Evolutionary conservation across 139 green algal species (phyloP).

Genomic region (Tetraselmis striata): DNA sequence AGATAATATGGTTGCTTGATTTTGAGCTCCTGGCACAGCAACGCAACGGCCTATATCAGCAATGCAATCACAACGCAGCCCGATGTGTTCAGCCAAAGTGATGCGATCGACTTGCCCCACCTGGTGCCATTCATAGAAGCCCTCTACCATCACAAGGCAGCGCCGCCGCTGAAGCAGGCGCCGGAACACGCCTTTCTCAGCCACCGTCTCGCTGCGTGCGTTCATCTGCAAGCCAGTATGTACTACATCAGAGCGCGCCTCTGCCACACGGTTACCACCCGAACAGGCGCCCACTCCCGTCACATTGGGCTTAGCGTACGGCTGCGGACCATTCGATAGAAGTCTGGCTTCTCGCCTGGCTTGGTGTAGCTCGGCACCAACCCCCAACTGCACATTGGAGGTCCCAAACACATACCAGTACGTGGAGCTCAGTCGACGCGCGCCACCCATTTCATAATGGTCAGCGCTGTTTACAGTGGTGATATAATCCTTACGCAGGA

Average conservation of each 20-base stretch:
- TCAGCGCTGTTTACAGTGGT: too few relatives aligned
- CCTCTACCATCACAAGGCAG: slow-evolving; percentile 63
- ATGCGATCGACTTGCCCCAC: slow-evolving; percentile 16
- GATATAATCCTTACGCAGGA: too few relatives aligned
- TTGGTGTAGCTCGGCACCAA: slow-evolving; percentile 72
- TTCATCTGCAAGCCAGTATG: slow-evolving; percentile 54
- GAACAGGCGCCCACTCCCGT: too few relatives aligned
- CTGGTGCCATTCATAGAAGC: slow-evolving; percentile 81
- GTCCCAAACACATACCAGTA: too few relatives aligned
- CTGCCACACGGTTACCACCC: too few relatives aligned
- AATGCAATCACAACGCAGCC: too few relatives aligned
- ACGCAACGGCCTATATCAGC: too few relatives aligned
- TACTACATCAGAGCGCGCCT: too few relatives aligned
- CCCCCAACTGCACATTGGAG: slow-evolving; percentile 54
- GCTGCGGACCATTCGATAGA: slow-evolving; percentile 45
- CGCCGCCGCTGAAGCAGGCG: slow-evolving; percentile 42
- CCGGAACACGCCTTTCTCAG: slow-evolving; percentile 58
- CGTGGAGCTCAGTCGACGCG: too few relatives aligned
- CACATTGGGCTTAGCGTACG: too few relatives aligned
- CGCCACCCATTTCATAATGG: too few relatives aligned
- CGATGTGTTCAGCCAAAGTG: too few relatives aligned
- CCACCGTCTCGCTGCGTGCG: slow-evolving; percentile 47
- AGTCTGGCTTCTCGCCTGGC: slow-evolving; percentile 38
- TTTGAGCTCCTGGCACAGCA: slow-evolving; percentile 33
- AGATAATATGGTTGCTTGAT: slow-evolving; percentile 74